These are phyloP conservation scores for Talaromyces rugulosus DNA, from an alignment of 2,329 filamentous ascomycete genomes.

Conservation along the genomic window DNA sequence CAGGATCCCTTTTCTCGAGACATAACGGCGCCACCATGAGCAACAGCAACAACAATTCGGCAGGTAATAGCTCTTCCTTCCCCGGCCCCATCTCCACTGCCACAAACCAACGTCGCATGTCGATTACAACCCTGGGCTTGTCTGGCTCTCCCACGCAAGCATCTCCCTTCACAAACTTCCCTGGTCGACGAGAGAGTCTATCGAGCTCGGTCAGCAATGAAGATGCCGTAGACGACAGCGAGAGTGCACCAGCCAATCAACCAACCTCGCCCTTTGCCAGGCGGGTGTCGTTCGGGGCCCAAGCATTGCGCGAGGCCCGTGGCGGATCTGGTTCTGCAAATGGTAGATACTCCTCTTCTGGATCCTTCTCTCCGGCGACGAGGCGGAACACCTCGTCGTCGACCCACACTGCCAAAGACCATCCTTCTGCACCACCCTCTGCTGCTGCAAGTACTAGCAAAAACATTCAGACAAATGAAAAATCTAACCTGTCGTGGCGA, in stretches of 20 bases:
- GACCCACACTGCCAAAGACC: constrained; percentile 16
- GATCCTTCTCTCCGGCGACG: constrained; percentile 20
- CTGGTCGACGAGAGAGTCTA: constrained; percentile 61
- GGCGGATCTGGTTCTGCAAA: constrained; percentile 57
- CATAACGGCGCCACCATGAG: constrained; percentile 19
- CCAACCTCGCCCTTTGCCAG: constrained; percentile 68
- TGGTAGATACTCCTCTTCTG: constrained; percentile 54
- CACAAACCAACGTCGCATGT: constrained; percentile 62
- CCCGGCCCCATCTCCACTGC: constrained; percentile 49
- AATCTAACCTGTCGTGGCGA: constrained; percentile 41
- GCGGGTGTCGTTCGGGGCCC: constrained; percentile 84
- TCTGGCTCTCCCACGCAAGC: constrained; percentile 64
- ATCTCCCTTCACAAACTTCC: constrained; percentile 48
- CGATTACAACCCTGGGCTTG: constrained; percentile 69
- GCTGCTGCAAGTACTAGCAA: constrained; percentile 35
- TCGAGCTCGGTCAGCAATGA: constrained; percentile 55
- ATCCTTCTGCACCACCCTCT: constrained; percentile 30
- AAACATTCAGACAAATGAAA: constrained; percentile 31
- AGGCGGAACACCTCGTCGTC: constrained; percentile 24
- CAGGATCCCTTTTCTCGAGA: constrained; percentile 36
- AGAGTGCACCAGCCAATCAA: constrained; percentile 54
- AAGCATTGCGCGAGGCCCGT: constrained; percentile 69
- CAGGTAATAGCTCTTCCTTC: constrained; percentile 17
- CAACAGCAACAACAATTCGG: constrained; percentile 5
- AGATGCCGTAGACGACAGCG: constrained; percentile 60